A percentile compares a stretch with the other conserved stretches of the same genome.
Conservation (phyloP, 768 basidiomycete genomes). For the Antrodiella citrinella region DNA sequence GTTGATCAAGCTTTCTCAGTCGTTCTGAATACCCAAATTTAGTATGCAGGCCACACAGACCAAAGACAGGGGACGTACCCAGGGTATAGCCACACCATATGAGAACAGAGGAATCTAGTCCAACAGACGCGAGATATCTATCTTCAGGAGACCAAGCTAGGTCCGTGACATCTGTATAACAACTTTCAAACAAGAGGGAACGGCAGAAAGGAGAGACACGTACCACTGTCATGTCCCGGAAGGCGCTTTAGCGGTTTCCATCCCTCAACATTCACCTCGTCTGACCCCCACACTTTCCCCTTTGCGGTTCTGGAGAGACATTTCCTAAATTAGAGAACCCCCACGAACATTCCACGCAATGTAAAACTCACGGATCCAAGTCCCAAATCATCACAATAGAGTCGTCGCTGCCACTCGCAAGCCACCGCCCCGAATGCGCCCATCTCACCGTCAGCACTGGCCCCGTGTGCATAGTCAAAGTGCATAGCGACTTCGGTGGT, state of each 20-base stretch:
- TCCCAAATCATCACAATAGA: conserved; percentile 96
- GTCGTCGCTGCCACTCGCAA: conserved; percentile 96
- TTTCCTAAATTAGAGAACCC: not conserved
- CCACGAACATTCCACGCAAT: not conserved
- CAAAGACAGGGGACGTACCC: conserved; percentile 38
- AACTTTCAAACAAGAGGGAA: too few relatives aligned
- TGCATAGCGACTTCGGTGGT: conserved; percentile 83
- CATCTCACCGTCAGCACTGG: conserved; percentile 88
- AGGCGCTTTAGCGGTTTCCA: conserved; percentile 93
- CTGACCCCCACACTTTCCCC: conserved; percentile 89
- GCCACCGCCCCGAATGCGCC: conserved; percentile 89
- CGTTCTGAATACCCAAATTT: conserved; percentile 46
- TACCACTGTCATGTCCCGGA: conserved; percentile 92
- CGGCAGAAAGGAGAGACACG: conserved; percentile 16
- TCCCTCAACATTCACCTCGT: conserved; percentile 92
- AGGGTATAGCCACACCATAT: conserved; percentile 94
- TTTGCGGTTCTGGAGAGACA: conserved; percentile 50
- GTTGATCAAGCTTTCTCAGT: conserved; percentile 74
- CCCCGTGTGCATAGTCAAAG: conserved; percentile 89
- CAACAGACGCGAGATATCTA: conserved; percentile 87
- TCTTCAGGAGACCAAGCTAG: conserved; percentile 94
- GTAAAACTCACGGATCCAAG: conserved; percentile 75
- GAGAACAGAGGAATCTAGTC: conserved; percentile 82
- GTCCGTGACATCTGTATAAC: conserved; percentile 78
- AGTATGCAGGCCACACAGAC: not conserved